Conservation (phyloP, 345 rosid genomes). For the Hypericum perforatum region DNA sequence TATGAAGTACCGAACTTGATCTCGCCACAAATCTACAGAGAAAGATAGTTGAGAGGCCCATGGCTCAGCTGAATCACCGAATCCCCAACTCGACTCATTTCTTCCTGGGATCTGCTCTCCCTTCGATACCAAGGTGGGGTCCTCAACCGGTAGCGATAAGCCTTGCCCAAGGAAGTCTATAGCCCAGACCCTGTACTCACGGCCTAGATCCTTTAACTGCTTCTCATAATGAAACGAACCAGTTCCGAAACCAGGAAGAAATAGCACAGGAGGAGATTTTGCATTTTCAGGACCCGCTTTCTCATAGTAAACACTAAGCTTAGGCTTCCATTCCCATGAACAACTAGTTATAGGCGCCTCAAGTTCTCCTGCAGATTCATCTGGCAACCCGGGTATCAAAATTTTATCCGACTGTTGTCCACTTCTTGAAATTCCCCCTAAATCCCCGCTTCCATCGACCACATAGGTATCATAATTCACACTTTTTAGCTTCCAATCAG, state of each 20-base stretch:
- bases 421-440: conserved; percentile 22
- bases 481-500: conserved; percentile 26
- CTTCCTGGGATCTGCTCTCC: conserved; percentile 19
- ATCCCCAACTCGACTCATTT: conserved; percentile 55
- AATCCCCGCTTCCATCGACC: conserved; percentile 41
- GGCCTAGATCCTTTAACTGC: conserved; percentile 81
- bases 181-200: conserved; percentile 90
- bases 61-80: conserved; percentile 64
- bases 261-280: conserved; percentile 58
- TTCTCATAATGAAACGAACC: conserved; percentile 94
- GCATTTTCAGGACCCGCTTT: conserved; percentile 55
- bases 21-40: conserved; percentile 81
- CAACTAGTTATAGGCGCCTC: conserved; percentile 46
- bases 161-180: conserved; percentile 96
- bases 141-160: conserved; percentile 60
- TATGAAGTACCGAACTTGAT: conserved; percentile 67
- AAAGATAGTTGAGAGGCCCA: conserved; percentile 78
- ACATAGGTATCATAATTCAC: conserved; percentile 43
- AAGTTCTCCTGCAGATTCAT: conserved; percentile 40
- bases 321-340: conserved; percentile 83
- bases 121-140: conserved; percentile 45
- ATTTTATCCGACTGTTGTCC: conserved; percentile 34
- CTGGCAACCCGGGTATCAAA: conserved; percentile 67
- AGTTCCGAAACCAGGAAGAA: conserved; percentile 96
- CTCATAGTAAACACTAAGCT: conserved; percentile 63